Evolutionary conservation across 768 basidiomycete genomes (phyloP).

Genomic region (Termitomyces titanicus): DNA sequence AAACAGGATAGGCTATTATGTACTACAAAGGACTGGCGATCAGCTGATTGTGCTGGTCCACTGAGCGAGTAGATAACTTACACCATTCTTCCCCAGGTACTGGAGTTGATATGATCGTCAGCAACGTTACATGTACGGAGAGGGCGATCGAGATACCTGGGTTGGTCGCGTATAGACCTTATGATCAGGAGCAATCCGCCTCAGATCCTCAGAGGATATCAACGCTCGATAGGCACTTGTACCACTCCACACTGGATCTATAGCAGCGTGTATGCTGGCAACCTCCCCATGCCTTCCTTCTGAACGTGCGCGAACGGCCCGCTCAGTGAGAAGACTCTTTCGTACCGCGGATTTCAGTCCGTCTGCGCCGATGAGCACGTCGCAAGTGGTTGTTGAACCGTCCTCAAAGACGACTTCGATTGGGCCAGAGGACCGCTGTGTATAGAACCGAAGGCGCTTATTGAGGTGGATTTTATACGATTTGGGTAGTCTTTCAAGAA

Average conservation of each 20-base stretch:
- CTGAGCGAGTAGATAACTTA: conserved; percentile 19
- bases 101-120: conserved; percentile 19
- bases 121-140: neutral
- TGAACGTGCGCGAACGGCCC: conserved; percentile 29
- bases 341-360: conserved; percentile 59
- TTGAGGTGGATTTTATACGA: conserved; percentile 44
- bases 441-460: conserved; percentile 59
- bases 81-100: conserved; percentile 55
- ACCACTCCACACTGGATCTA: conserved; percentile 59
- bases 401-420: conserved; percentile 59
- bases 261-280: conserved; percentile 35
- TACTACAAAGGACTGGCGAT: conserved; percentile 33
- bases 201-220: conserved; percentile 49
- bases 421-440: conserved; percentile 35
- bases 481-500: conserved; percentile 47
- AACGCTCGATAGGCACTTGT: conserved; percentile 54
- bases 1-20: conserved; percentile 59
- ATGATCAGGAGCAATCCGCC: conserved; percentile 41
- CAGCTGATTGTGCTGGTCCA: neutral
- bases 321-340: conserved; percentile 33
- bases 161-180: conserved; percentile 42
- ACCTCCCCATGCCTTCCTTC: conserved; percentile 35
- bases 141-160: conserved; percentile 32
- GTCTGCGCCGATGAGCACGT: conserved; percentile 70
- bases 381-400: conserved; percentile 54